These are phyloP conservation scores for Podospora didyma DNA, from an alignment of 495 filamentous ascomycete species.

Conservation along the genomic window DNA sequence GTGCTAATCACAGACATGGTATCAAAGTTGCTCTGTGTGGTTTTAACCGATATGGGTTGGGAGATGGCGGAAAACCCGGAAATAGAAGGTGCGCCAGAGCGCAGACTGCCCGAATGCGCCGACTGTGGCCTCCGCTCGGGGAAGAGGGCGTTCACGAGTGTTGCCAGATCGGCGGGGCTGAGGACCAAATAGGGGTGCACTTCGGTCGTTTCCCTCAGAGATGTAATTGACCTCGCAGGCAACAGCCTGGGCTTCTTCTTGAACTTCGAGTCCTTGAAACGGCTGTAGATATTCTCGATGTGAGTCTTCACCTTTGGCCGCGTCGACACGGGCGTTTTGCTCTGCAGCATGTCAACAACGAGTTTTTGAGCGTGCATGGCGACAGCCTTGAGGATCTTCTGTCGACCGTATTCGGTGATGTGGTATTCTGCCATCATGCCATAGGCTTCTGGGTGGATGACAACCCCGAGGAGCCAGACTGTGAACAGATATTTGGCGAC, in stretches of 20 bases:
- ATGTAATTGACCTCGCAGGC: constrained; percentile 64
- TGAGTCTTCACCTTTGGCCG: constrained; percentile 65
- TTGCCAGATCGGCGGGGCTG: constrained; percentile 68
- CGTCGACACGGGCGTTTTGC: constrained; percentile 57
- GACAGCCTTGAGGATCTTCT: constrained; percentile 83
- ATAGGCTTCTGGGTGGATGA: constrained; percentile 86
- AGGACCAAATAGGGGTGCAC: constrained; percentile 70
- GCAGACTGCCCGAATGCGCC: constrained; percentile 46
- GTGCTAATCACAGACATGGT: constrained; percentile 61
- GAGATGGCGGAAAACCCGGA: constrained; percentile 56
- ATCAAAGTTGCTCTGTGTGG: constrained; percentile 45
- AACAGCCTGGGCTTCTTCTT: constrained; percentile 56
- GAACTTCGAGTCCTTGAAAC: constrained; percentile 54
- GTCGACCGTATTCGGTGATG: constrained; percentile 82
- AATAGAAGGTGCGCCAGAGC: constrained; percentile 63
- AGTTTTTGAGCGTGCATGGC: constrained; percentile 72
- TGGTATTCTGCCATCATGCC: constrained; percentile 88
- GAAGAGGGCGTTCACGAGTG: constrained; percentile 67
- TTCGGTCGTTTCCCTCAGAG: constrained; percentile 63
- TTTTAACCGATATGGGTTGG: constrained; percentile 41
- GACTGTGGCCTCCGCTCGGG: constrained; percentile 59
- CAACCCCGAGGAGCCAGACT: constrained; percentile 74
- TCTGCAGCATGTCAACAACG: constrained; percentile 58
- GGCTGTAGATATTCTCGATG: constrained; percentile 70
- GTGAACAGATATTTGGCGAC: constrained; percentile 91